phyloP scores from a whole-genome alignment of 345 rosid genomes.

The Dipteronia dyeriana region DNA sequence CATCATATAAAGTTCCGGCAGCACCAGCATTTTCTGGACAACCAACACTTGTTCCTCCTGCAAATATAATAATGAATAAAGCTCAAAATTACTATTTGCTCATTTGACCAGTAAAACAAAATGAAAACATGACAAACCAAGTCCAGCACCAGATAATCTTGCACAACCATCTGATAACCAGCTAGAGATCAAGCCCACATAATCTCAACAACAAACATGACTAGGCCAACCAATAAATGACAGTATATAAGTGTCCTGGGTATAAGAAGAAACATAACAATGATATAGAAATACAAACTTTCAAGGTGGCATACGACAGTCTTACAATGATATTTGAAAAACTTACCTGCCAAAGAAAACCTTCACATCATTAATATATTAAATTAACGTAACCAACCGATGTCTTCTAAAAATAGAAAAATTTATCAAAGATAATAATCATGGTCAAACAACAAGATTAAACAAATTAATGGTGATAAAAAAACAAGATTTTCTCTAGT shows the following conservation, averaged over 20 bases:
- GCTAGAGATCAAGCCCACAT: neutral
- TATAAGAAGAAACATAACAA: neutral
- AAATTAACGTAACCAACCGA: neutral
- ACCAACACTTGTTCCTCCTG: slow-evolving; percentile 84
- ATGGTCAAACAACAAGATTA: neutral
- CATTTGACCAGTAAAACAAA: neutral
- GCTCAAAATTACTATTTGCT: neutral
- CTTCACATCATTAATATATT: neutral
- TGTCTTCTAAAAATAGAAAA: neutral
- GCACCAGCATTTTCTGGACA: slow-evolving; percentile 93
- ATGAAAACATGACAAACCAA: neutral
- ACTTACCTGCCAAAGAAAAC: neutral
- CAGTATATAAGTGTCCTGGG: neutral
- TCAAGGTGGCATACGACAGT: neutral
- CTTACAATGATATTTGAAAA: neutral
- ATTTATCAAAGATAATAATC: neutral
- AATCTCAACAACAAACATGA: neutral
- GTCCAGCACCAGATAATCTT: neutral
- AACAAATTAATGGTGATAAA: neutral
- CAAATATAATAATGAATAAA: slow-evolving; percentile 23
- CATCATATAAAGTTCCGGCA: slow-evolving; percentile 97
- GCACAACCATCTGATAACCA: neutral
- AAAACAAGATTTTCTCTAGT: neutral
- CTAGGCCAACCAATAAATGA: neutral
- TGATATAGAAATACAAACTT: neutral